These are phyloP conservation scores for Volvox africanus DNA, from an alignment of 139 green algal genomes.

Conservation along the genomic window DNA sequence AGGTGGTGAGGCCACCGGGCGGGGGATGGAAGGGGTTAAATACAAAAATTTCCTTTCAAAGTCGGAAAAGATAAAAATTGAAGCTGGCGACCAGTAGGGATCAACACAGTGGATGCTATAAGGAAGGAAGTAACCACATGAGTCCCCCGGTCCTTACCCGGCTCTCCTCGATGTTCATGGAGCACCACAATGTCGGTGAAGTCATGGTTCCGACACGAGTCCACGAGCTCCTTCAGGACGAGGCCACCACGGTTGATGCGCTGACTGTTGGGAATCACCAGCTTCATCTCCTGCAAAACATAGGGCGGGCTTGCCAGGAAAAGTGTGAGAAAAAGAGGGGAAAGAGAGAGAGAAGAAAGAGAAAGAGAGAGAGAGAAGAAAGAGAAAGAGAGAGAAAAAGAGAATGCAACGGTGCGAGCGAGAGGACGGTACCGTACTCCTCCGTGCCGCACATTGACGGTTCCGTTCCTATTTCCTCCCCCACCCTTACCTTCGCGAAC, in stretches of 20 bases:
- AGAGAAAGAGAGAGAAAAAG: no score
- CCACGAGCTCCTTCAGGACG: slow-evolving; percentile 73
- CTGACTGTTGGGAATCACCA: slow-evolving; percentile 93
- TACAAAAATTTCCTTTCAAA: no score
- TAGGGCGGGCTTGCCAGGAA: no score
- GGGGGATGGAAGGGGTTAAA: no score
- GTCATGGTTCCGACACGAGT: slow-evolving; percentile 71
- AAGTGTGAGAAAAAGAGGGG: not conserved
- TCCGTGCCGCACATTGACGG: not conserved
- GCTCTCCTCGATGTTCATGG: slow-evolving; percentile 98
- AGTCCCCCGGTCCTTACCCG: slow-evolving; percentile 49
- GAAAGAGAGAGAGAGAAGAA: not conserved
- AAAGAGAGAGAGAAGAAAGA: not conserved
- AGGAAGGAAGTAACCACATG: no score
- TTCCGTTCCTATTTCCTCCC: not conserved
- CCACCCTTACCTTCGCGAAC: slow-evolving; percentile 90
- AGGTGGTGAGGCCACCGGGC: no score
- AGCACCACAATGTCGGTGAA: slow-evolving; percentile 98
- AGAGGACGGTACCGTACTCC: no score
- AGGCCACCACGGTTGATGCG: slow-evolving; percentile 89
- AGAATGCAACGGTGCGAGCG: no score
- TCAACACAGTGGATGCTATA: no score
- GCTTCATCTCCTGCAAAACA: slow-evolving; percentile 87
- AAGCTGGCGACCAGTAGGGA: no score
- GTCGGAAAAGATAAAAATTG: no score